Conservation (phyloP, 2,329 filamentous ascomycete species). For the Dendrostoma leiphaemia region DNA sequence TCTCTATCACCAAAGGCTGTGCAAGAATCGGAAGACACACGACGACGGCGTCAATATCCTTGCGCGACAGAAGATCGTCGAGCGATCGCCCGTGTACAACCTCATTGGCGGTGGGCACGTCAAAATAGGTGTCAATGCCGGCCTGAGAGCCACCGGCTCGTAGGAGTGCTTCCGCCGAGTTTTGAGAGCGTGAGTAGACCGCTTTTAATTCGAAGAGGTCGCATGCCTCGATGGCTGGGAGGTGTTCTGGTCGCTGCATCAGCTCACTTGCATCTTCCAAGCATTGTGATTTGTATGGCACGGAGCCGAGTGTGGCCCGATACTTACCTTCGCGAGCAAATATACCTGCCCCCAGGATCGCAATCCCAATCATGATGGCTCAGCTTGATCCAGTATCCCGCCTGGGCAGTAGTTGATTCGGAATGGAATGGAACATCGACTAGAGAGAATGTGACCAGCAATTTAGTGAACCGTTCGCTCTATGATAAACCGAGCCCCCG, state of each 20-base stretch:
- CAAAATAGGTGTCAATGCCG: conserved; percentile 22
- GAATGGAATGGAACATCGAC: no score
- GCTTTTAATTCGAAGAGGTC: conserved; percentile 56
- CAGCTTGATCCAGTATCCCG: no score
- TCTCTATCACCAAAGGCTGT: conserved; percentile 58
- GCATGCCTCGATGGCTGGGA: conserved; percentile 57
- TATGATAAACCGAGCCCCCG: no score
- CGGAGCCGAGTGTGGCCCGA: no score
- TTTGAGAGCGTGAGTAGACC: conserved; percentile 62
- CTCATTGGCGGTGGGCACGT: neutral
- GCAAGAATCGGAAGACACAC: conserved; percentile 61
- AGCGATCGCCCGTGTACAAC: conserved; percentile 39
- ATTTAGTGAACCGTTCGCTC: no score
- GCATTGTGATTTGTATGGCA: no score
- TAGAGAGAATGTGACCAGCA: no score
- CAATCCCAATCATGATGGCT: conserved; percentile 29
- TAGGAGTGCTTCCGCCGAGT: conserved; percentile 52
- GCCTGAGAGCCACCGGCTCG: conserved; percentile 25
- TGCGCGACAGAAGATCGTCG: conserved; percentile 49
- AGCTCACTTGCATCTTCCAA: neutral
- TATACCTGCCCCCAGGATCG: conserved; percentile 33
- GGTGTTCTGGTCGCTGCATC: conserved; percentile 24
- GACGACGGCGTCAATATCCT: conserved; percentile 55
- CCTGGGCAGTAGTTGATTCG: no score
- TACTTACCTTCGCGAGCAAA: conserved; percentile 29